Evolutionary conservation across 768 basidiomycete species (phyloP).

Genomic region (Cyclocybe cylindracea): DNA sequence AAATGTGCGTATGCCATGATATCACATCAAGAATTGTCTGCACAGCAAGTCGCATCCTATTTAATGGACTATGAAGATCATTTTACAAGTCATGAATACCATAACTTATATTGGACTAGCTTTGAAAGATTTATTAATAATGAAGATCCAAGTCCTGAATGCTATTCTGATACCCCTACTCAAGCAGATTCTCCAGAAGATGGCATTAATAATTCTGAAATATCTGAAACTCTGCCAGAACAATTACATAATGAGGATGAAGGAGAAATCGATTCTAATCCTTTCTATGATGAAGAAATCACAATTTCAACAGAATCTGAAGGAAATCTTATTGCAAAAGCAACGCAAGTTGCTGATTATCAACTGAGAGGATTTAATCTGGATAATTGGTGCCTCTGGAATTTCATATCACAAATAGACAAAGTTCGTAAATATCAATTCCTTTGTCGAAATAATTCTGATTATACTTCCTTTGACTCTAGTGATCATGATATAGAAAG

Average conservation of each 20-base stretch:
- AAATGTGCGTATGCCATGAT: slow-evolving; percentile 39
- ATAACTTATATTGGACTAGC: slow-evolving; percentile 32
- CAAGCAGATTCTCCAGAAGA: not conserved
- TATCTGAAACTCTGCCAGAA: not conserved
- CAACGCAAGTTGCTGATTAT: slow-evolving; percentile 26
- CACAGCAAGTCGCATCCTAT: slow-evolving; percentile 36
- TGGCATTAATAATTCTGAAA: not conserved
- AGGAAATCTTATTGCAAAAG: slow-evolving; percentile 14
- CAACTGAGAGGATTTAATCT: slow-evolving; percentile 14
- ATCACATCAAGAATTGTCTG: slow-evolving; percentile 38
- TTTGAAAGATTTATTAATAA: slow-evolving; percentile 28
- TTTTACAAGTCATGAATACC: slow-evolving; percentile 36
- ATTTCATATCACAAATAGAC: slow-evolving; percentile 23
- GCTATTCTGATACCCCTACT: slow-evolving; percentile 8
- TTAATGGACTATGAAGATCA: slow-evolving; percentile 35
- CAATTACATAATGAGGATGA: not conserved
- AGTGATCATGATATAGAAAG: no score
- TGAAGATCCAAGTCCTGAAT: slow-evolving; percentile 21
- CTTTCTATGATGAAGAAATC: slow-evolving; percentile 17
- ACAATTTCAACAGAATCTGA: slow-evolving; percentile 3
- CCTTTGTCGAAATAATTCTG: no score
- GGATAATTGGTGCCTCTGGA: slow-evolving; percentile 23
- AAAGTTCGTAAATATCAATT: slow-evolving; percentile 16
- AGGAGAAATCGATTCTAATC: not conserved
- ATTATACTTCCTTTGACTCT: no score